Base-by-base conservation (phyloP, 768 basidiomycete species). In the Serendipita sp. region DNA sequence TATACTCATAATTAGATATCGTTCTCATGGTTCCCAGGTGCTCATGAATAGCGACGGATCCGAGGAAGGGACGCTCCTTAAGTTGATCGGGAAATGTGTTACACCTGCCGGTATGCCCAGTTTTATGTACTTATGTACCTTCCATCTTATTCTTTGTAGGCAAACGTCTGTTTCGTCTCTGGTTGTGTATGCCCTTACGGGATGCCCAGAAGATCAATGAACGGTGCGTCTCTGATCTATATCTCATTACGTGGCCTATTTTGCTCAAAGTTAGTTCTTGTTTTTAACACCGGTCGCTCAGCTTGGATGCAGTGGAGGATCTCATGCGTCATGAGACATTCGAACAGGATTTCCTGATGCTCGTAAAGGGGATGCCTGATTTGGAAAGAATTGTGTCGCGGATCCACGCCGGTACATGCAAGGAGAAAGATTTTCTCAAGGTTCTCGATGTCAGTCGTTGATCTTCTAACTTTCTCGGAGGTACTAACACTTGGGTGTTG, bases 161-260 rank as follows among this genome's bases (percentile, higher is more conserved):
- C 45, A 98, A 98, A 73, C 83, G 96, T 30, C 79, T 98, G 34
- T 98, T 99, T 81, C 84, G 94, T 46, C 88, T 95, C 63, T 99
- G 96, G 96, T 78, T 99, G 5, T 96, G 92, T 68, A 87, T 87
- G 80, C 96, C 96, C 18, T 75, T 99, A 67, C 83, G 86, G 35
- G 83, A 89, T 45, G 84, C 85, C 41, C 72, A 80, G 10, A 89
- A 89, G 56, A 98, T 99, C 75, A 94, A 95, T 70, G 86, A 89
- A 45, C 80, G 93, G 92, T 90, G 70, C 67, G 76, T 67, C 58
- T 3, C 3, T 0, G 8, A 8, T 0, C 60, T 16, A 35, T 16
- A 10, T 38, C 18, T 58, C 65, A 64, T 67, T 64, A 67, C 65
- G 58, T 60, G 65, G 63, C 65, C 64, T 64, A 32, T 28, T 41